Evolutionary conservation across 2,329 filamentous ascomycete species (phyloP), one percentile per base, ranked within the genome.

Genomic region (Phialemoniopsis sp.): DNA sequence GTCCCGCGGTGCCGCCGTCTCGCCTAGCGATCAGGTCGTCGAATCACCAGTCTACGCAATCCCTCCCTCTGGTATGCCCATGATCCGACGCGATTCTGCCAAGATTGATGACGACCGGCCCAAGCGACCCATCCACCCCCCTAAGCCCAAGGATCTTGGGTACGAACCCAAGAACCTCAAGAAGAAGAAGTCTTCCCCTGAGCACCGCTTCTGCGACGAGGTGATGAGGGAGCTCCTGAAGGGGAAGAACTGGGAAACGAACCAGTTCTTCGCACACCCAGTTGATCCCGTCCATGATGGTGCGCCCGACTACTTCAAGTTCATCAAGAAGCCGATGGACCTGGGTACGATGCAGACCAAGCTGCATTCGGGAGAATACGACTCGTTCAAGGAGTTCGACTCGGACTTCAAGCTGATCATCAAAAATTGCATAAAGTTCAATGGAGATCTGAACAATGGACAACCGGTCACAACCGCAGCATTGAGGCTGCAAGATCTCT

Each of bases 301-400:
- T 58, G 96, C 97, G 43, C 93, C 93, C 1, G 84, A 85, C 17
- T 98, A 98, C 59, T 88, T 93, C 59, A 89, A 85, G 54, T 72
- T 97, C 45, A 89, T 98, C 66, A 97, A 95, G 71, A 89, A 90
- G 58, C 93, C 93, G 1, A 98, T 97, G 91, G 91, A 98, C 59
- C 72, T 96, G 36, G 73, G 76, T 13, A 95, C 88, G n/a, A 85
- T 95, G 55, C 72, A 78, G 29, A 73, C 74, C 32, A 94, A 94
- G 63, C 72, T 96, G 31, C 80, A 84, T 50, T 72, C 72, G 12
- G 89, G 89, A 18, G 79, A 89, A 40, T 97, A 97, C 55, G 76
- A 80, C 48, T 88, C 76, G 41, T 75, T 87, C 1, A 89, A 89
- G 59, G 90, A 96, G 34, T 89, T 97, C 51, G 86, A 95, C 55